Evolutionary conservation across 257 asterid genomes (phyloP).

Genomic region (Phtheirospermum japonicum): DNA sequence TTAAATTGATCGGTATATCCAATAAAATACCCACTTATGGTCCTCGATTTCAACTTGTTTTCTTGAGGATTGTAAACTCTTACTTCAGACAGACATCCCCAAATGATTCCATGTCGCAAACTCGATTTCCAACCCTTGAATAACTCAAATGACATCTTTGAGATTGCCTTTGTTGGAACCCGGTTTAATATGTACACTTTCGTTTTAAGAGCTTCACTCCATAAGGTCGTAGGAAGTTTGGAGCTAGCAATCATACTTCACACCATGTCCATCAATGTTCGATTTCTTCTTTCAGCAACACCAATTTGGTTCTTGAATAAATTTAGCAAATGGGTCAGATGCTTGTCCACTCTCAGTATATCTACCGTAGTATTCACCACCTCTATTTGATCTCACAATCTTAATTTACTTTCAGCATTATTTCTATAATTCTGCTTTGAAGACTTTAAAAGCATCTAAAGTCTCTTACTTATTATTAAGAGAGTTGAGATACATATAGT

Average conservation of each 20-base stretch:
- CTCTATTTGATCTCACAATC: too few relatives aligned
- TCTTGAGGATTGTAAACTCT: background rate
- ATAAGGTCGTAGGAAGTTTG: background rate
- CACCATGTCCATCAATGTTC: conserved; percentile 3
- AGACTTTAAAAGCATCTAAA: background rate
- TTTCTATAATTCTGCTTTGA: background rate
- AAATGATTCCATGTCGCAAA: too few relatives aligned
- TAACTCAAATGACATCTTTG: too few relatives aligned
- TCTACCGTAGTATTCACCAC: background rate
- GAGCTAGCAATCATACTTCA: background rate
- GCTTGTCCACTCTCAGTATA: background rate
- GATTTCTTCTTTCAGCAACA: conserved; percentile 3
- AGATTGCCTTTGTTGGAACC: conserved; percentile 14
- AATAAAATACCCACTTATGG: background rate
- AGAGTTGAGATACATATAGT: background rate
- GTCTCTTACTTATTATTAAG: background rate
- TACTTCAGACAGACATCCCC: too few relatives aligned
- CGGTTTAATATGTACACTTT: background rate
- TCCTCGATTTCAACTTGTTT: background rate
- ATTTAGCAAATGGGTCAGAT: background rate
- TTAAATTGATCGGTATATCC: background rate
- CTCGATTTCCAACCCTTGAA: too few relatives aligned
- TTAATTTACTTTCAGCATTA: background rate
- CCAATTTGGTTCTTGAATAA: background rate
- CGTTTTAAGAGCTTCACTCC: background rate